phyloP scores from a whole-genome alignment of 2,329 filamentous ascomycete species.

The Endocalyx cinctus region DNA sequence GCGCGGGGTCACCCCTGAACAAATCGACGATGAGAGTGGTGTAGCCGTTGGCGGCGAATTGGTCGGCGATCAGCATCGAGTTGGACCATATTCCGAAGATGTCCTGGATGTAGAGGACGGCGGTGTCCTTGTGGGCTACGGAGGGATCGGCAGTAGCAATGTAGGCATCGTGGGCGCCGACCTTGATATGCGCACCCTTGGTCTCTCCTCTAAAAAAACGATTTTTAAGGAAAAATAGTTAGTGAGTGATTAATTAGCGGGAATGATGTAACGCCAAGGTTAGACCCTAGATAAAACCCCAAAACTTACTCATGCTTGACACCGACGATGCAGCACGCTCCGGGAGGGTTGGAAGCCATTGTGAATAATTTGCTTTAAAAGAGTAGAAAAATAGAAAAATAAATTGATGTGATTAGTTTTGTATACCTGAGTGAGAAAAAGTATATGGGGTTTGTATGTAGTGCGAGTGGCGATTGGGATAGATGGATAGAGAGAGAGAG shows the following conservation, averaged over 20 bases:
- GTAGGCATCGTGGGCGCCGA: conserved; percentile 46
- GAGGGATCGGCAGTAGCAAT: conserved; percentile 38
- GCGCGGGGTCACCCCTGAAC: conserved; percentile 62
- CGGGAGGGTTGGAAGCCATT: conserved; percentile 53
- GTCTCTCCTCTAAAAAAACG: conserved; percentile 37
- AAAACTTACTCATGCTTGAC: conserved; percentile 48
- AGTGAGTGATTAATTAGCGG: too few species aligned
- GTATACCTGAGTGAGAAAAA: not conserved
- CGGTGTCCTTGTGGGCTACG: conserved; percentile 35
- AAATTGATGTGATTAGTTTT: conserved; percentile 1
- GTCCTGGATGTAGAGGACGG: conserved; percentile 44
- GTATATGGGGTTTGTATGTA: not conserved
- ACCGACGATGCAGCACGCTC: conserved; percentile 47
- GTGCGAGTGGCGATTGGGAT: too few species aligned
- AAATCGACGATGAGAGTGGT: conserved; percentile 64
- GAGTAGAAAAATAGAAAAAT: not conserved
- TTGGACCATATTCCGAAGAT: conserved; percentile 54
- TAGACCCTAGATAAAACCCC: too few species aligned
- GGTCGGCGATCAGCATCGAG: conserved; percentile 64
- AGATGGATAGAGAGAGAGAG: too few species aligned
- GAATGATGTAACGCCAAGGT: too few species aligned
- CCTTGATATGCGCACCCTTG: conserved; percentile 40
- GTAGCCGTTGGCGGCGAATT: conserved; percentile 70
- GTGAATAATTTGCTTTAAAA: conserved; percentile 1
- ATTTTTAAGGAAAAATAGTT: too few species aligned